Conservation (phyloP, 192 early-diverging fungal genomes). For the Linnemannia schmuckeri region DNA sequence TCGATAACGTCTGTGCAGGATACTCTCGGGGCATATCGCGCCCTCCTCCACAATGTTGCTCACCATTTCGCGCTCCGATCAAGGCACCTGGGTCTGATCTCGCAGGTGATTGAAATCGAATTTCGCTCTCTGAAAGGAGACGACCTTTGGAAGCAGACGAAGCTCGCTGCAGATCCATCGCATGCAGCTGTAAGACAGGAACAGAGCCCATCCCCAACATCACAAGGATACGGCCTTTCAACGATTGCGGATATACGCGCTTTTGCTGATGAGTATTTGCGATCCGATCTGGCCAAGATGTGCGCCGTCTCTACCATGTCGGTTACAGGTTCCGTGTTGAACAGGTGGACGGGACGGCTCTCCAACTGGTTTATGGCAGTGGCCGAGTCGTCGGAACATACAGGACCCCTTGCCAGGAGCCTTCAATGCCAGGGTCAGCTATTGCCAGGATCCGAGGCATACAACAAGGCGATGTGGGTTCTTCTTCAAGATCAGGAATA, state of each 20-base stretch:
- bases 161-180: neutral
- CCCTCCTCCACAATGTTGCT: conserved; percentile 27
- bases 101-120: conserved; percentile 21
- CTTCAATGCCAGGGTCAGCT: conserved; percentile 3
- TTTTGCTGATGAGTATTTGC: conserved; percentile 1
- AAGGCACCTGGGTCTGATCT: conserved; percentile 27
- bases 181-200: neutral
- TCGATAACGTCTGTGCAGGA: neutral
- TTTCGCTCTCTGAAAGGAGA: conserved; percentile 23
- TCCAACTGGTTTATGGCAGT: conserved; percentile 39
- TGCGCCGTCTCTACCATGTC: neutral
- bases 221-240: neutral
- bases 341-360: conserved; percentile 19
- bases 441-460: conserved; percentile 9
- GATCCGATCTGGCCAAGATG: conserved; percentile 25
- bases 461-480: neutral
- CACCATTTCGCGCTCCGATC: conserved; percentile 11
- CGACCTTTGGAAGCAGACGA: conserved; percentile 18
- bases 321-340: neutral
- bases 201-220: neutral
- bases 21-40: conserved; percentile 1
- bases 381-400: conserved; percentile 1
- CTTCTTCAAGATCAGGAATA: conserved; percentile 24
- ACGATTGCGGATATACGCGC: neutral
- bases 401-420: conserved; percentile 29